phyloP scores from a whole-genome alignment of 208 protist genomes.

The Trichomonas vaginalis region DNA sequence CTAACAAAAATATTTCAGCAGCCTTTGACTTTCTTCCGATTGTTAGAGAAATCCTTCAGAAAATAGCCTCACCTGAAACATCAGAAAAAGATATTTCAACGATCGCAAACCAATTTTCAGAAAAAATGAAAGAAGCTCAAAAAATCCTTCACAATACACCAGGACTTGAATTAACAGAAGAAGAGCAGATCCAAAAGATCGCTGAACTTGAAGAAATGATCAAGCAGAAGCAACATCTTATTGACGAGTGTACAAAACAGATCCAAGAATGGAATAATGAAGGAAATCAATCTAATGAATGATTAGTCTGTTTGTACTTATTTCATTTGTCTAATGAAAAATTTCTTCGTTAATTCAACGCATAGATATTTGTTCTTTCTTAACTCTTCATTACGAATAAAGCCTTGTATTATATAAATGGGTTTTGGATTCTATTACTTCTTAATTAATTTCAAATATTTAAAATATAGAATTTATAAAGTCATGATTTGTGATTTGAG shows the following conservation, averaged over 20 bases:
- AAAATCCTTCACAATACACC: not conserved
- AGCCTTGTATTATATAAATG: no score
- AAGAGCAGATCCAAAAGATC: not conserved
- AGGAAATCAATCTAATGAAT: no score
- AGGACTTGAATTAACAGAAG: not conserved
- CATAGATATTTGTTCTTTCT: no score
- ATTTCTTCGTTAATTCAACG: no score
- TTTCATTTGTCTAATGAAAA: no score
- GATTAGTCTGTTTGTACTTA: no score
- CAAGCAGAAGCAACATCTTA: not conserved
- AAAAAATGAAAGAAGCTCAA: slow-evolving; percentile 13
- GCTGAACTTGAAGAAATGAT: not conserved
- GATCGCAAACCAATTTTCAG: not conserved
- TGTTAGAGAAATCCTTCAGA: not conserved
- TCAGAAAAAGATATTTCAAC: not conserved
- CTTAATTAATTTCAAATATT: no score
- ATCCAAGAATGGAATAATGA: not conserved
- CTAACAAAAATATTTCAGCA: not conserved
- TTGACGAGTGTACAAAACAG: not conserved
- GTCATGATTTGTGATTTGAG: no score
- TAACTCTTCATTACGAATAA: no score
- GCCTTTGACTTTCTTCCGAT: not conserved
- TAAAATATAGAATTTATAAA: no score
- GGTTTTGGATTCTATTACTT: no score
- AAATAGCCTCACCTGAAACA: not conserved